Percentiles rank a stretch among this genome's conserved stretches.
phyloP scores from a whole-genome alignment of 2,329 filamentous ascomycete genomes.

The Cryphonectria parasitica region DNA sequence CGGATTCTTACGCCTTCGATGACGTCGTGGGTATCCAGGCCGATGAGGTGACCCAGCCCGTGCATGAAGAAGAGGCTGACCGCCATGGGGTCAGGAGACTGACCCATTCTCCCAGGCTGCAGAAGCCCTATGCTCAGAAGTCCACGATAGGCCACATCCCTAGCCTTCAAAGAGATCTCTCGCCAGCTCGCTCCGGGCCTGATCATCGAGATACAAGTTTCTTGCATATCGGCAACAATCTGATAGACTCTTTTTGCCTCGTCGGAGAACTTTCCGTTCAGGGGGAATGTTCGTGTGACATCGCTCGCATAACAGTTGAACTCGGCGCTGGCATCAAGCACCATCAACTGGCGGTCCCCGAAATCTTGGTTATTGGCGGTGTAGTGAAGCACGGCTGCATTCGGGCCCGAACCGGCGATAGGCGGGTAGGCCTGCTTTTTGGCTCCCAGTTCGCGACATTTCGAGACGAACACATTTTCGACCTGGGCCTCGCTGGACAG shows the following conservation, averaged over 20 bases:
- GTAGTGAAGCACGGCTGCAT: slow-evolving; percentile 88
- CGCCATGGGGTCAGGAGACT: slow-evolving; percentile 59
- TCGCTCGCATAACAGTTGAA: slow-evolving; percentile 86
- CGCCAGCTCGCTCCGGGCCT: slow-evolving; percentile 72
- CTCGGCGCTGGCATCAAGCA: slow-evolving; percentile 88
- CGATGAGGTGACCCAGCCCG: slow-evolving; percentile 73
- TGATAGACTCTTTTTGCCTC: slow-evolving; percentile 76
- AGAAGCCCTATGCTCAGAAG: slow-evolving; percentile 75
- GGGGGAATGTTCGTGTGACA: slow-evolving; percentile 84
- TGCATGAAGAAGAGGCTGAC: slow-evolving; percentile 73
- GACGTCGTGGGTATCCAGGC: slow-evolving; percentile 40
- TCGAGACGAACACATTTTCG: slow-evolving; percentile 75
- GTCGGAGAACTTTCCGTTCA: slow-evolving; percentile 68
- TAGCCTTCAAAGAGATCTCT: slow-evolving; percentile 73
- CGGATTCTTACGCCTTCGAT: slow-evolving; percentile 27
- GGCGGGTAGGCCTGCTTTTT: slow-evolving; percentile 82
- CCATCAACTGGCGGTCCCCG: slow-evolving; percentile 70
- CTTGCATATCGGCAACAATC: slow-evolving; percentile 81
- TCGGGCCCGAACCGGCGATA: slow-evolving; percentile 85
- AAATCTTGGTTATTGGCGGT: slow-evolving; percentile 76
- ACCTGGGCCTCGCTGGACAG: slow-evolving; percentile 81
- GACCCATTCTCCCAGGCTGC: slow-evolving; percentile 56
- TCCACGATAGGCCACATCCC: slow-evolving; percentile 71
- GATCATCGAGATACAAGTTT: slow-evolving; percentile 69
- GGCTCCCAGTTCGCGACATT: slow-evolving; percentile 73